Conservation (phyloP, 2,329 filamentous ascomycete genomes). For the Plenodomus lindquistii region DNA sequence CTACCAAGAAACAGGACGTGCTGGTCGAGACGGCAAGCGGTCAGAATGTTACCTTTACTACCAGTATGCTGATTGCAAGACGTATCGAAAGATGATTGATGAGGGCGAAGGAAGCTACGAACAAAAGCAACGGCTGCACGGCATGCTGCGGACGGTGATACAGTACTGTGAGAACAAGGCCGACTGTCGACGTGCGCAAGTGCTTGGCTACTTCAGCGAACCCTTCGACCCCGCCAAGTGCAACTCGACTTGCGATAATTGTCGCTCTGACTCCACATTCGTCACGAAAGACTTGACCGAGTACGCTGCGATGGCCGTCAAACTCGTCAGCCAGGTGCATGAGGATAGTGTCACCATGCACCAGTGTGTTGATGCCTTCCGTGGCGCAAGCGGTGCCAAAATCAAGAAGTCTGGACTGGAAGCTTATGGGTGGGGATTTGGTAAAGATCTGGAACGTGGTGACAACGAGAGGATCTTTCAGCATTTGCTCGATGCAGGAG, state of each 20-base stretch:
- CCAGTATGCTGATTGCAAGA: conserved; percentile 73
- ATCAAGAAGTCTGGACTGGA: conserved; percentile 58
- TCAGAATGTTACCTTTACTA: conserved; percentile 94
- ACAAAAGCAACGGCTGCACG: conserved; percentile 80
- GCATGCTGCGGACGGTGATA: conserved; percentile 83
- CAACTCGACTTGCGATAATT: conserved; percentile 83
- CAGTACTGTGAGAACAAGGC: conserved; percentile 87
- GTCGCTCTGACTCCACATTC: conserved; percentile 71
- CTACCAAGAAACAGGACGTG: conserved; percentile 96
- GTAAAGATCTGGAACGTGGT: conserved; percentile 69
- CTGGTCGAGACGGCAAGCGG: conserved; percentile 83
- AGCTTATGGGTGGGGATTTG: conserved; percentile 65
- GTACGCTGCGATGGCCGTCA: conserved; percentile 71
- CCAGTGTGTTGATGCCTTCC: conserved; percentile 82
- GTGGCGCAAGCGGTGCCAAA: conserved; percentile 68
- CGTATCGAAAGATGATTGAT: conserved; percentile 78
- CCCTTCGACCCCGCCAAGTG: conserved; percentile 74
- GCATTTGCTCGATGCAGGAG: conserved; percentile 72
- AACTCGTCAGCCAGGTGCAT: conserved; percentile 64
- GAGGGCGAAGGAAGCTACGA: conserved; percentile 74
- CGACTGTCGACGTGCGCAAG: conserved; percentile 84
- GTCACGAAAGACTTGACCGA: conserved; percentile 76
- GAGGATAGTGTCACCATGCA: conserved; percentile 63
- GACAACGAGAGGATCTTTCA: conserved; percentile 86
- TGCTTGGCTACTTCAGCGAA: conserved; percentile 94